Evolutionary conservation across 2,329 filamentous ascomycete species (phyloP).

Genomic region (Fusarium sp.): DNA sequence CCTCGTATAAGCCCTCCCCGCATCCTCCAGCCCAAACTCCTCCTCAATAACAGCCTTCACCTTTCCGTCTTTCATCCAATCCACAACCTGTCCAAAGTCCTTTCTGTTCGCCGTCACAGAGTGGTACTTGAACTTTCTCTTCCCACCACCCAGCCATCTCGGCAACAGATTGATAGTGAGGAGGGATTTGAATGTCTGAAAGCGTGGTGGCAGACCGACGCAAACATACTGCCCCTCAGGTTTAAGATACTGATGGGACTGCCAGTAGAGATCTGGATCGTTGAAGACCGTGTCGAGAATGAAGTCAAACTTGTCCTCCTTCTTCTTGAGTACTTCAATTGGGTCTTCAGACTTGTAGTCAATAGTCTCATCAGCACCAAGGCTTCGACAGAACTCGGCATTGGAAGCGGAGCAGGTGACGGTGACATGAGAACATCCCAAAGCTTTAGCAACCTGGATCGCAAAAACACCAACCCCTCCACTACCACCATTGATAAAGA

Average conservation of each 20-base stretch:
- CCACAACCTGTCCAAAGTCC: conserved; percentile 13
- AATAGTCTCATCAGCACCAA: conserved; percentile 17
- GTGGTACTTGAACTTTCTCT: conserved; percentile 25
- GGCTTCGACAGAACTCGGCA: not conserved
- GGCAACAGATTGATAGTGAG: conserved; percentile 20
- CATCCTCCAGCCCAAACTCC: conserved; percentile 15
- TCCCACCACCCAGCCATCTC: conserved; percentile 22
- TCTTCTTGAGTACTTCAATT: not conserved
- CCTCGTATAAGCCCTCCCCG: conserved; percentile 3
- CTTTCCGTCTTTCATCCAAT: conserved; percentile 14
- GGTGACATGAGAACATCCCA: conserved; percentile 12
- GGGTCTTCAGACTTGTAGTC: conserved; percentile 14
- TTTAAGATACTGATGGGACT: conserved; percentile 18
- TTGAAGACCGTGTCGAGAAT: conserved; percentile 25
- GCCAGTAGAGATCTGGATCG: conserved; percentile 23
- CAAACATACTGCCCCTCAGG: conserved; percentile 14
- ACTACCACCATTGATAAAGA: conserved; percentile 29
- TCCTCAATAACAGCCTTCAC: conserved; percentile 12
- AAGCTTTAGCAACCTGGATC: conserved; percentile 20
- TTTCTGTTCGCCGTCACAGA: conserved; percentile 18
- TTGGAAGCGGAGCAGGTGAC: conserved; percentile 18
- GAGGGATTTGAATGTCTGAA: conserved; percentile 10
- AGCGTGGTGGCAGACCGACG: conserved; percentile 4
- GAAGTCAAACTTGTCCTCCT: not conserved
- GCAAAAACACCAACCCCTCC: conserved; percentile 32